A percentile compares a stretch with the other conserved stretches of the same genome.
Evolutionary conservation across 2,329 filamentous ascomycete species (phyloP).

Genomic region (Graphiopsis chlorocephala): DNA sequence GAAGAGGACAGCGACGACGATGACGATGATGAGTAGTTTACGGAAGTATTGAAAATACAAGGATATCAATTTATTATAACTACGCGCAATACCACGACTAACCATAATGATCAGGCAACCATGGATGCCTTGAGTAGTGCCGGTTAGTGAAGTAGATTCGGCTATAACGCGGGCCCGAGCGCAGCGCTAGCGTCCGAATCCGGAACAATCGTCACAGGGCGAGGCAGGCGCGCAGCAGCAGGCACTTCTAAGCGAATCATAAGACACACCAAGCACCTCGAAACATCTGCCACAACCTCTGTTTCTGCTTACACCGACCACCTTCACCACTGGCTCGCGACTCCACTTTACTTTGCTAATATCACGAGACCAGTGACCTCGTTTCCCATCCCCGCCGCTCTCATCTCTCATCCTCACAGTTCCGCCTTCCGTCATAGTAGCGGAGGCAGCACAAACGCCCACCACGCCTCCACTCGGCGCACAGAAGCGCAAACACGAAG

Average conservation of each 20-base stretch:
- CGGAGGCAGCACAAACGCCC: constrained; percentile 23
- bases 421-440: constrained; percentile 17
- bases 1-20: constrained; percentile 45
- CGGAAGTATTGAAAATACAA: background rate
- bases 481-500: constrained; percentile 35
- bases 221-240: background rate
- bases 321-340: background rate
- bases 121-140: background rate
- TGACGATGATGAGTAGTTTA: constrained; percentile 30
- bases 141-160: background rate
- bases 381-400: background rate
- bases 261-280: background rate
- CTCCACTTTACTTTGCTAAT: background rate
- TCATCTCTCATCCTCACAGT: background rate
- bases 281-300: background rate
- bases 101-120: background rate
- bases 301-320: background rate
- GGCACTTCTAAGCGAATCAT: constrained; percentile 2
- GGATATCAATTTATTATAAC: background rate
- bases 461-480: constrained; percentile 31
- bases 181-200: background rate
- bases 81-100: background rate
- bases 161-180: background rate
- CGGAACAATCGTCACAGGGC: background rate
- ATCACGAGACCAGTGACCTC: background rate